Percentiles rank a stretch among this genome's conserved stretches.
These are phyloP conservation scores for Penicillium turbatum DNA, from an alignment of 495 filamentous ascomycete species.

Conservation along the genomic window DNA sequence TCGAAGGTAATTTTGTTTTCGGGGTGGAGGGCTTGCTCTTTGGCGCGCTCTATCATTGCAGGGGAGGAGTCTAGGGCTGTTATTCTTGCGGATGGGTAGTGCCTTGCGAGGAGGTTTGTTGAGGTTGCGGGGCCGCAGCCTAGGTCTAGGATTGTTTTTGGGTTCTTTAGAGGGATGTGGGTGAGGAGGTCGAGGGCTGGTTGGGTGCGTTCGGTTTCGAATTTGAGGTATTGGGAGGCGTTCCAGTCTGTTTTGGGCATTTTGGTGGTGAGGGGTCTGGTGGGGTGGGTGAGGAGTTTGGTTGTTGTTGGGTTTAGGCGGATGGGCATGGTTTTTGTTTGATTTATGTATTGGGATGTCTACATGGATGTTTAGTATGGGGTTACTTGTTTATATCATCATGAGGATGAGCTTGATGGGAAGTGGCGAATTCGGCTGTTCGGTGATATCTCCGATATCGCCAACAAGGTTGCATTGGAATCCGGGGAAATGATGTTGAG, in stretches of 20 bases:
- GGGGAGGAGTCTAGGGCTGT: constrained; percentile 51
- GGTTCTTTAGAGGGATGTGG: constrained; percentile 30
- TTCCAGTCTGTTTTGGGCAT: constrained; percentile 41
- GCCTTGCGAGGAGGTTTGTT: constrained; percentile 39
- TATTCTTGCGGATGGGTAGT: constrained; percentile 43
- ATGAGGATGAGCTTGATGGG: background rate
- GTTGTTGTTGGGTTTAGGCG: background rate
- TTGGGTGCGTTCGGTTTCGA: constrained; percentile 41
- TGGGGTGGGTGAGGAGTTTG: background rate
- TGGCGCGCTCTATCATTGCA: constrained; percentile 50
- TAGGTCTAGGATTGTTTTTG: constrained; percentile 45
- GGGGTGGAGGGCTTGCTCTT: constrained; percentile 23
- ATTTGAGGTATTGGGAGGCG: constrained; percentile 48
- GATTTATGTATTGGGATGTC: background rate
- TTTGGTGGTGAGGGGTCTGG: background rate
- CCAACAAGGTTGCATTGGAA: background rate
- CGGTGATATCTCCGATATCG: constrained; percentile 1
- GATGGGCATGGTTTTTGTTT: background rate
- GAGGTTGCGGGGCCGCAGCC: constrained; percentile 56
- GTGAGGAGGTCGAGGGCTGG: constrained; percentile 45
- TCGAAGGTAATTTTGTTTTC: no score
- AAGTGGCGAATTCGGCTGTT: constrained; percentile 5
- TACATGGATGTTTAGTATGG: background rate
- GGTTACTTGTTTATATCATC: background rate
- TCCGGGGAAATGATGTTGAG: no score